phyloP scores from a whole-genome alignment of 2,329 filamentous ascomycete species.

The Colletotrichum melonis region DNA sequence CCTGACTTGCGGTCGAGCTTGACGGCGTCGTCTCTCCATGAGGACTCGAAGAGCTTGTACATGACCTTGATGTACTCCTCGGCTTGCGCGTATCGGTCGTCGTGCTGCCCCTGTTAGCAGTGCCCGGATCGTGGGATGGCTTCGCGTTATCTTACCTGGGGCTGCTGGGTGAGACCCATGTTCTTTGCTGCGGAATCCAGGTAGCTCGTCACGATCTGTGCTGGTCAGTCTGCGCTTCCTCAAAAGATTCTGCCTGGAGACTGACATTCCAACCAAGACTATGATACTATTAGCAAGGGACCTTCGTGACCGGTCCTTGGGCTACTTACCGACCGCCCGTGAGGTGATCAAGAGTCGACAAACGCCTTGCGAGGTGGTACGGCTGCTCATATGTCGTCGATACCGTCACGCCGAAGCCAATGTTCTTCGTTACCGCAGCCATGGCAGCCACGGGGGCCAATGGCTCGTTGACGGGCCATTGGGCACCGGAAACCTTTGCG shows the following conservation, averaged over 20 bases:
- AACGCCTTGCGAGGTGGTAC: slow-evolving; percentile 73
- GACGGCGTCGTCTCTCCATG: slow-evolving; percentile 76
- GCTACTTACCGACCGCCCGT: slow-evolving; percentile 67
- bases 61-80: slow-evolving; percentile 74
- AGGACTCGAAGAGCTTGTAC: slow-evolving; percentile 75
- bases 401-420: slow-evolving; percentile 77
- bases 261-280: slow-evolving; percentile 68
- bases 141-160: slow-evolving; percentile 40
- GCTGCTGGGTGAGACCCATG: slow-evolving; percentile 68
- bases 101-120: slow-evolving; percentile 56
- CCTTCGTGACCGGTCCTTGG: fast-evolving
- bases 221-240: slow-evolving; percentile 34
- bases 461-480: slow-evolving; percentile 79
- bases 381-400: slow-evolving; percentile 79
- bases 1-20: slow-evolving; percentile 67
- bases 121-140: no score
- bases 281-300: neutral
- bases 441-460: slow-evolving; percentile 74
- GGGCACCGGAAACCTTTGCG: slow-evolving; percentile 71
- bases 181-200: slow-evolving; percentile 77
- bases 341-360: slow-evolving; percentile 76
- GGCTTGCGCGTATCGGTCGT: slow-evolving; percentile 72
- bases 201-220: slow-evolving; percentile 74
- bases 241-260: neutral
- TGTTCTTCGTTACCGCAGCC: slow-evolving; percentile 75